Base-by-base conservation (phyloP, 2,329 filamentous ascomycete genomes). In the Xylariales sp. region DNA sequence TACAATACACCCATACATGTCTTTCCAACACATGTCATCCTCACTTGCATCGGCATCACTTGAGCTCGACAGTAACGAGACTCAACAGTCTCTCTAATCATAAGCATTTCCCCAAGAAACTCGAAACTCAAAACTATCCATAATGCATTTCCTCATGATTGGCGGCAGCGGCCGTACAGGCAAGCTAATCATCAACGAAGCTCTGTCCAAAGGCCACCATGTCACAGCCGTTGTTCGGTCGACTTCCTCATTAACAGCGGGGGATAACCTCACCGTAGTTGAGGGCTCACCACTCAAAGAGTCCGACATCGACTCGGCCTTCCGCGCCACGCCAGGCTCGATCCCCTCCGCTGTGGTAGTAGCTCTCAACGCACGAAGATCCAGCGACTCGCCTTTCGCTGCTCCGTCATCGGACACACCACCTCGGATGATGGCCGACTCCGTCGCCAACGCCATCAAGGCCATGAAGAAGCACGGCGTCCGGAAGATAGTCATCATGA, bases 131-230 rank as follows among this genome's bases (percentile, higher is more conserved):
- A n/a, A n/a, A n/a, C n/a, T n/a, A n/a, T n/a, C n/a, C n/a, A n/a
- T n/a, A n/a, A 69, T 71, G 64, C 66, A 68, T 33, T 47, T 74
- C 46, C 64, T 75, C 45, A 52, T 74, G 43, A 53, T 74, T 27
- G 71, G 70, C 25, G 71, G 61, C 42, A 68, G 58, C 28, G 71
- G 73, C 31, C 66, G 66, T 42, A 72, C 69, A 37, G 71, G 71
- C 46, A 54, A 60, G 37, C 57, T 71, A 21, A 58, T 69, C 38
- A 55, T 72, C 33, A 41, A 62, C 15, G 58, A 65, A 33, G 62
- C 66, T 20, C 59, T 75, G 7, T 43, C 51, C 6, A 53, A 58
- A 24, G 55, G 52, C 36, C 69, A 75, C 53, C 60, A 55, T 29
- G 60, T 76, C 40, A 71, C 65, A 15, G 68, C 68, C 7, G 62